Evolutionary conservation across 83 land plant genomes (phyloP), one percentile per base, ranked within the genome.

Genomic region (Picea abies): DNA sequence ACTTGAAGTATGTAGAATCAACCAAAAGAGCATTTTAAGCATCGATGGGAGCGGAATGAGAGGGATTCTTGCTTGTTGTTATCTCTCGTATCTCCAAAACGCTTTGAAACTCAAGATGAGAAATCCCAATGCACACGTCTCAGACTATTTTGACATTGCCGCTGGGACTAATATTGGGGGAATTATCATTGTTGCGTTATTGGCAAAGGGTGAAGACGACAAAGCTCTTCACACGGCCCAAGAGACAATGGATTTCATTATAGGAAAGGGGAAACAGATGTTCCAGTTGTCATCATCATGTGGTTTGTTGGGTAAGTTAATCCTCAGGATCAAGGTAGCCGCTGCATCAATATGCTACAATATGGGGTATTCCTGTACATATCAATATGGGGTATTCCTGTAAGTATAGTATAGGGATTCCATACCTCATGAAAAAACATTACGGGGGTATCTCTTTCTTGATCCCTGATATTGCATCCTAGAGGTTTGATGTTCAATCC

Each of bases 81-180:
- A 85, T 41, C 88, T 92, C 20, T 86, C 73, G 17, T 80, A 84
- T 58, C 79, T 92, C 60, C 92, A 92, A 78, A 69, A 83, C 10
- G 39, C 73, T 41, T 80, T 92, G n/a, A 68, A 84, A 80, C 20
- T 35, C 35, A 84, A 82, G n/a, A 83, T 83, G 35, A 85, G 87
- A 25, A 60, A 92, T 63, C 79, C 90, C 1, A 82, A 85, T 26
- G 89, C 99, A 25, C 82, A 82, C 26, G 87, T 93, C 75, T 85
- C 90, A 14, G 96, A 96, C 52, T 92, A 87, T 85, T 94, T 96
- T 84, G 99, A 96, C 82, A 66, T 96, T 64, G 87, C 88, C 22
- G 92, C 90, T 3, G 99, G 97, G 37, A 89, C 97, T 22, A 94
- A 93, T 44, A 85, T 87, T 47, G 99, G 97, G 7, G 99, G 96